Evolutionary conservation across 352 stramenopile species (phyloP).

Genomic region (Globisporangium rhizosaccharum): DNA sequence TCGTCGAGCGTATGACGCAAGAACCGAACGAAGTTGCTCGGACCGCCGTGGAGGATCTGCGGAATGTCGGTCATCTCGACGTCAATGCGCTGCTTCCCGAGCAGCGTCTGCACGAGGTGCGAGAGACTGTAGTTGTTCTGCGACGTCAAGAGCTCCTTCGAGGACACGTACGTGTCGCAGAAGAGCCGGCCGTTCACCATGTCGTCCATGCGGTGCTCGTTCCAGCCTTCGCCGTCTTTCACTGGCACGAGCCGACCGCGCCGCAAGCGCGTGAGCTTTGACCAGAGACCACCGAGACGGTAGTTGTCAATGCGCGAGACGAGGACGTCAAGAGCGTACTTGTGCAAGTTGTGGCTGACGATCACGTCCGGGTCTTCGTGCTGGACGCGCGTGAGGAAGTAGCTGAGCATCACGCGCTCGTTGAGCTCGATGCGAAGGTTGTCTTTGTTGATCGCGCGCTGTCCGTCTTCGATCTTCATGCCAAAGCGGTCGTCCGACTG

Average conservation of each 20-base stretch:
- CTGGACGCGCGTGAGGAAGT: conserved; percentile 90
- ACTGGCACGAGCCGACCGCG: conserved; percentile 69
- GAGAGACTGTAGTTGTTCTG: conserved; percentile 98
- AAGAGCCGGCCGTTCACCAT: conserved; percentile 94
- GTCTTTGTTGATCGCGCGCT: conserved; percentile 37
- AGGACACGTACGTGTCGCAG: conserved; percentile 97
- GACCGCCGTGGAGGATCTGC: conserved; percentile 85
- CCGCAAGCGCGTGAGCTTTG: conserved; percentile 75
- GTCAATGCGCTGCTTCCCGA: conserved; percentile 85
- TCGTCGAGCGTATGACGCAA: conserved; percentile 94
- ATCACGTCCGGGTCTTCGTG: conserved; percentile 98
- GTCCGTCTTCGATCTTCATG: conserved; percentile 30
- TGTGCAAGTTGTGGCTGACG: conserved; percentile 98
- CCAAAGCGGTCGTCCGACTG: conserved; percentile 59
- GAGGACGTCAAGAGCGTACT: conserved; percentile 98
- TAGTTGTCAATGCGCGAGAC: conserved; percentile 92
- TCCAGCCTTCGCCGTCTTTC: conserved; percentile 84
- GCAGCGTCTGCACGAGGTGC: conserved; percentile 90
- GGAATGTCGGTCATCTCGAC: conserved; percentile 96
- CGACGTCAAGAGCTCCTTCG: conserved; percentile 95
- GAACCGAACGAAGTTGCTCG: conserved; percentile 91
- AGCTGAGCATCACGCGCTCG: conserved; percentile 82
- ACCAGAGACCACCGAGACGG: conserved; percentile 83
- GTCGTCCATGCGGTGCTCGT: conserved; percentile 85
- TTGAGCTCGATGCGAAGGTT: conserved; percentile 69